phyloP scores from a whole-genome alignment of 768 basidiomycete species.

The Psilocybe tampanensis region DNA sequence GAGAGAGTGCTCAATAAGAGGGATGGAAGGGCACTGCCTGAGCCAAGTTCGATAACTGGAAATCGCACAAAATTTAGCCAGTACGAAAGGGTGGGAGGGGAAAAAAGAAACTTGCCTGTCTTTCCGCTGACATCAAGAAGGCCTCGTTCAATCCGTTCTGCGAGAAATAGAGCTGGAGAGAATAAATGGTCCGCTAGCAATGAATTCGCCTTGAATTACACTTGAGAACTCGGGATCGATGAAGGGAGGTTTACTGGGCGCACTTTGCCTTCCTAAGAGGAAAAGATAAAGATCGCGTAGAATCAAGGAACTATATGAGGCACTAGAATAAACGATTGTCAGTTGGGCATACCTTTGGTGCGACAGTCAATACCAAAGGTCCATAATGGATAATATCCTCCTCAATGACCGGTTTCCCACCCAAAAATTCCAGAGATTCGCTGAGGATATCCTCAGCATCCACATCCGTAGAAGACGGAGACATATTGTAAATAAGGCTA shows the following conservation, averaged over 20 bases:
- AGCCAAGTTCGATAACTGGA: constrained; percentile 71
- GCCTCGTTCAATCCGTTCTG: constrained; percentile 63
- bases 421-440: constrained; percentile 56
- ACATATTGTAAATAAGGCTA: no score
- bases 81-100: not conserved
- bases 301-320: constrained; percentile 5
- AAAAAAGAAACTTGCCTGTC: constrained; percentile 37
- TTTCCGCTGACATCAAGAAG: constrained; percentile 43
- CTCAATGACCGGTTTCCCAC: constrained; percentile 43
- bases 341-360: constrained; percentile 65
- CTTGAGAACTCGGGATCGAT: constrained; percentile 13
- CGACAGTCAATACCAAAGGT: constrained; percentile 52
- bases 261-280: constrained; percentile 61
- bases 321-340: no score
- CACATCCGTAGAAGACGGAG: not conserved
- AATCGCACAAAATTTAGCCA: not conserved
- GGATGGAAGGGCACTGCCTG: constrained; percentile 70
- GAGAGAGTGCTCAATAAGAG: constrained; percentile 52
- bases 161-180: constrained; percentile 67
- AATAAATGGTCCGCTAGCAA: constrained; percentile 75
- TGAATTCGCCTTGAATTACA: constrained; percentile 57
- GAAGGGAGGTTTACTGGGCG: constrained; percentile 18
- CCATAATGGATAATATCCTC: constrained; percentile 53
- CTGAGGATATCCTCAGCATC: constrained; percentile 51
- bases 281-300: constrained; percentile 3